phyloP scores from a whole-genome alignment of 2,329 filamentous ascomycete species.

The Paecilomyces niveus region DNA sequence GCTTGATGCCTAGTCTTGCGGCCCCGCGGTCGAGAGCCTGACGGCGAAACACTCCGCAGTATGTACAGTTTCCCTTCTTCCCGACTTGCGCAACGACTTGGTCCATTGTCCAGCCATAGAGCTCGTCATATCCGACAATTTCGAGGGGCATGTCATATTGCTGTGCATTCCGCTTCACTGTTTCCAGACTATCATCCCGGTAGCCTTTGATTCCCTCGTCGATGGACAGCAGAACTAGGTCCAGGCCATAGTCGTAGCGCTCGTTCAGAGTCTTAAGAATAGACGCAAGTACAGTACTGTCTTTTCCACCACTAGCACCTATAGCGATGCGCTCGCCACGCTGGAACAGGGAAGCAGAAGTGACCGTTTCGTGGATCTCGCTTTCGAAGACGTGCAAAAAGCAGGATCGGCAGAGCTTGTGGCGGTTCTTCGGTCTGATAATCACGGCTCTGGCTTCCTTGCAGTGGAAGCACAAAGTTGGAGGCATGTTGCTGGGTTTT shows the following conservation, averaged over 20 bases:
- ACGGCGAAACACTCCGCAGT: slow-evolving; percentile 91
- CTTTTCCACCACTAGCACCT: slow-evolving; percentile 93
- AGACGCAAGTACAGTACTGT: slow-evolving; percentile 90
- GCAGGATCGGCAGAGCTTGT: slow-evolving; percentile 85
- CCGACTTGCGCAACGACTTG: slow-evolving; percentile 94
- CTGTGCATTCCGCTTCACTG: slow-evolving; percentile 84
- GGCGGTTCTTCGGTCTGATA: slow-evolving; percentile 87
- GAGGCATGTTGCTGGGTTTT: slow-evolving; percentile 57
- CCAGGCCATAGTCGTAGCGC: slow-evolving; percentile 75
- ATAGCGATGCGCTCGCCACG: slow-evolving; percentile 85
- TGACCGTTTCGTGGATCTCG: slow-evolving; percentile 91
- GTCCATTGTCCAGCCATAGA: slow-evolving; percentile 99
- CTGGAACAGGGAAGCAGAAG: slow-evolving; percentile 69
- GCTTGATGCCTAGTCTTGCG: slow-evolving; percentile 75
- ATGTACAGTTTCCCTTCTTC: slow-evolving; percentile 98
- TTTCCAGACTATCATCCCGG: slow-evolving; percentile 90
- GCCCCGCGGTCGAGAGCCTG: slow-evolving; percentile 92
- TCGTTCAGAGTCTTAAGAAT: slow-evolving; percentile 94
- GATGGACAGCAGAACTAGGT: slow-evolving; percentile 81
- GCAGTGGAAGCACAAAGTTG: slow-evolving; percentile 69
- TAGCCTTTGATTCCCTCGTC: slow-evolving; percentile 98
- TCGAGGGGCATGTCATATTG: slow-evolving; percentile 89
- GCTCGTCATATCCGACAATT: slow-evolving; percentile 84
- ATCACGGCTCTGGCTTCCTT: slow-evolving; percentile 73
- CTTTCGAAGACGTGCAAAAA: slow-evolving; percentile 84